phyloP scores from a whole-genome alignment of 805 yeast genomes.

The Zygotorulaspora sp. region DNA sequence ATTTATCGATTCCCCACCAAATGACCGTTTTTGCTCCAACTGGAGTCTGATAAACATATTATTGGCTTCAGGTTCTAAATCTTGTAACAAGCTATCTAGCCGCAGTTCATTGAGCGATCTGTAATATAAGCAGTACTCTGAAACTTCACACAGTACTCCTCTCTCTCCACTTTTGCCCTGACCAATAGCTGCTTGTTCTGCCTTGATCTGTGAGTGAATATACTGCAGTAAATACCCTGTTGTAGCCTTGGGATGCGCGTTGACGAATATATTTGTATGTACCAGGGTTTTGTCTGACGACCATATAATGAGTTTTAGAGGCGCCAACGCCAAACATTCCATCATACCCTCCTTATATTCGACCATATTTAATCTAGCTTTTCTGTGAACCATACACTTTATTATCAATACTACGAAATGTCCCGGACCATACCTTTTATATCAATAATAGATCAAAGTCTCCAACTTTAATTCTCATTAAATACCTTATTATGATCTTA shows the following conservation, averaged over 20 bases:
- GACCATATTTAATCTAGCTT: too few species aligned
- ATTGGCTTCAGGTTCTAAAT: slow-evolving; percentile 16
- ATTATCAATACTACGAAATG: too few species aligned
- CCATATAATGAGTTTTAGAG: slow-evolving; percentile 22
- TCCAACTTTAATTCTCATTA: too few species aligned
- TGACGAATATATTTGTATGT: slow-evolving; percentile 17
- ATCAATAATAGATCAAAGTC: too few species aligned
- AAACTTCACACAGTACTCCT: slow-evolving; percentile 6
- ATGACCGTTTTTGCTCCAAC: slow-evolving; percentile 11
- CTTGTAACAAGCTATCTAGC: slow-evolving; percentile 11
- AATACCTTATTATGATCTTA: too few species aligned
- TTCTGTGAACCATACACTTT: too few species aligned
- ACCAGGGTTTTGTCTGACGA: slow-evolving; percentile 17
- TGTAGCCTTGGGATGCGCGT: slow-evolving; percentile 25
- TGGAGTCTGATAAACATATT: slow-evolving; percentile 16
- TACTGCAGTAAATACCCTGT: slow-evolving; percentile 29
- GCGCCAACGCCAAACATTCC: slow-evolving; percentile 17
- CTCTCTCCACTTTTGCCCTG: neutral
- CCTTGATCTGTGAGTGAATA: slow-evolving; percentile 18
- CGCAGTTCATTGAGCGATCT: slow-evolving; percentile 9
- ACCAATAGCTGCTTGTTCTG: slow-evolving; percentile 5
- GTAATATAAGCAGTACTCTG: slow-evolving; percentile 13
- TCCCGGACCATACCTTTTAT: too few species aligned
- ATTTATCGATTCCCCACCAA: slow-evolving; percentile 6
- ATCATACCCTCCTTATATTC: slow-evolving; percentile 1